Evolutionary conservation across 2,329 filamentous ascomycete genomes (phyloP).

Genomic region (Fusarium multiceps): DNA sequence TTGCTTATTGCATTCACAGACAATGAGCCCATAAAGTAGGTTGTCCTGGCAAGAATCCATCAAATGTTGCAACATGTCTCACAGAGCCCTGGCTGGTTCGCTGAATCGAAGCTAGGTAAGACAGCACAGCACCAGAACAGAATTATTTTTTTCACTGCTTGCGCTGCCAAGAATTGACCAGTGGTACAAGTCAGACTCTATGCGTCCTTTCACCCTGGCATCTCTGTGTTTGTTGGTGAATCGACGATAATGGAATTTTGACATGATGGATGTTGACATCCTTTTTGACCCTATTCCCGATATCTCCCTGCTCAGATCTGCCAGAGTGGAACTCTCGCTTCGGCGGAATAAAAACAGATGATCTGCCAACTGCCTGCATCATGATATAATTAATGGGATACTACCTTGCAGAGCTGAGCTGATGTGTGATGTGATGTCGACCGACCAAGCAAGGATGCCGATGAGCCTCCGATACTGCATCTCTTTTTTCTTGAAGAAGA

Average conservation of each 20-base stretch:
- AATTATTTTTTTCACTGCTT: constrained; percentile 6
- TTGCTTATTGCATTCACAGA: constrained; percentile 6
- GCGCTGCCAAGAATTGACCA: constrained; percentile 23
- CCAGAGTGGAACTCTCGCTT: constrained; percentile 14
- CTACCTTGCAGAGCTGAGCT: constrained; percentile 5
- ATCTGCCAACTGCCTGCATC: constrained; percentile 25
- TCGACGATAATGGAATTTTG: constrained; percentile 4
- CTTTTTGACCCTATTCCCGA: constrained; percentile 23
- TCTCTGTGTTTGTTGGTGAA: constrained; percentile 14
- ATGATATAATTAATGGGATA: constrained; percentile 18
- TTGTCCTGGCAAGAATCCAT: constrained; percentile 31
- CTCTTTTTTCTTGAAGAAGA: constrained; percentile 6
- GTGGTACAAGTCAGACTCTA: constrained; percentile 23
- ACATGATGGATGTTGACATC: constrained; percentile 1
- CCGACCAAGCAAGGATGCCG: constrained; percentile 12
- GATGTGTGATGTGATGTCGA: constrained; percentile 6
- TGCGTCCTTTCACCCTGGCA: constrained; percentile 9
- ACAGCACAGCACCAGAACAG: constrained; percentile 13
- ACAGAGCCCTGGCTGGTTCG: constrained; percentile 30
- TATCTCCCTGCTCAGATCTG: constrained; percentile 18
- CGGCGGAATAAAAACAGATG: constrained; percentile 13
- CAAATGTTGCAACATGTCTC: constrained; percentile 29
- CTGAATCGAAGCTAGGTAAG: constrained; percentile 21
- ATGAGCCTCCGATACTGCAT: constrained; percentile 21
- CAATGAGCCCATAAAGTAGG: constrained; percentile 26